Base-by-base conservation (phyloP, 2,329 filamentous ascomycete species). In the Diaporthe sp. region DNA sequence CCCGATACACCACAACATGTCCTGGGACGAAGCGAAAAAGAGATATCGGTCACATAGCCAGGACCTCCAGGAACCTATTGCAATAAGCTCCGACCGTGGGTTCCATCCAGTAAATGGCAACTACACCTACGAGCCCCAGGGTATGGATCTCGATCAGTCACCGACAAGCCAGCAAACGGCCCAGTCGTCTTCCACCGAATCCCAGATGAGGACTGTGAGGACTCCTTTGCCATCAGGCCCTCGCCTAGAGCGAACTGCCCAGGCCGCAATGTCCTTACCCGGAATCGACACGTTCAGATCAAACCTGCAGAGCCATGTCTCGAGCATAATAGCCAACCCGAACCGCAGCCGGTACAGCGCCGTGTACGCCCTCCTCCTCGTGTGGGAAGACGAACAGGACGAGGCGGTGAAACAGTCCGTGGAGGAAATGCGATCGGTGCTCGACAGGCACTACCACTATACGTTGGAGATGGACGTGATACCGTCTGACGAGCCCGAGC, bases 1-100 rank as follows among this genome's bases (percentile, higher is more conserved):
- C 77, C 89, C 89, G 19, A 88, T 86, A 77, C 89, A 91, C 79
- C 89, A 90, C 77, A 88, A 88, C 77, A 88, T 90, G 88, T 90
- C 87, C 15, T 91, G 89, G 89, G 89, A 90, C 79, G 89, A 91
- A 76, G 87, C 89, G 22, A 84, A 88, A 61, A 84, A 83, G 78
- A 90, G 90, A 78, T 91, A 89, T 81, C 85, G 86, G 74, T 86
- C 87, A 54, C 85, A 87, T 73, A 90, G 88, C 77, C 88, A 89
- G 42, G 82, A 81, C 38, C 83, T 88, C 61, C 87, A 87, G 74
- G 88, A 60, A 45, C 54, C 45, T 19, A 58, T 69, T 25, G 35
- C 61, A 17, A 74, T 72, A 28, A 52, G 52, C 12, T 70, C 61
- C 42, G 72, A 68, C 28, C 71, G 61, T 17, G 19, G n/a, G 6